Conservation (phyloP, 164 flowering plant genomes). For the Umbellularia californica region DNA sequence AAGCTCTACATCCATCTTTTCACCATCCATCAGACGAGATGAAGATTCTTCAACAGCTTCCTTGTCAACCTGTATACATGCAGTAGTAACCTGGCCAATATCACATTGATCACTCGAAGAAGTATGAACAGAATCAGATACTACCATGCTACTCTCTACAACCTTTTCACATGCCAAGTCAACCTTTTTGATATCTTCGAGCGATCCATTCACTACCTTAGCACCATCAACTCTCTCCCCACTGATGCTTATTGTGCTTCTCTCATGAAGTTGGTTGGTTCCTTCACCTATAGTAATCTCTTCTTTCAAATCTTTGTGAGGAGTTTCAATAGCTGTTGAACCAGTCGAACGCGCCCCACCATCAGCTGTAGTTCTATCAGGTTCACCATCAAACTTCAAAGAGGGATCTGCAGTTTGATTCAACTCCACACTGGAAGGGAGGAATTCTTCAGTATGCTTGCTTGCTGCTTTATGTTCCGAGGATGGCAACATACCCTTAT, state of each 20-base stretch:
- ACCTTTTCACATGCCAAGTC: slow-evolving; percentile 10
- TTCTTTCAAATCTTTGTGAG: slow-evolving; percentile 3
- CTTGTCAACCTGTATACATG: slow-evolving; percentile 12
- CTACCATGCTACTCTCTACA: slow-evolving; percentile 1
- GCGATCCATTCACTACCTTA: not conserved
- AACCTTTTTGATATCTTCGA: slow-evolving; percentile 11
- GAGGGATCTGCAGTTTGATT: slow-evolving; percentile 20
- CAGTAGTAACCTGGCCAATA: slow-evolving; percentile 3
- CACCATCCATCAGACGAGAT: slow-evolving; percentile 7
- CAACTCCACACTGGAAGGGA: slow-evolving; percentile 24
- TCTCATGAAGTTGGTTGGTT: slow-evolving; percentile 5
- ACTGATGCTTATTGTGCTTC: slow-evolving; percentile 4
- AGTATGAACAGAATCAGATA: not conserved
- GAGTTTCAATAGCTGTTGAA: slow-evolving; percentile 2
- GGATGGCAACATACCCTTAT: slow-evolving; percentile 1
- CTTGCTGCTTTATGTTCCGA: slow-evolving; percentile 21
- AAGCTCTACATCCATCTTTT: slow-evolving; percentile 4
- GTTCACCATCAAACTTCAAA: slow-evolving; percentile 21
- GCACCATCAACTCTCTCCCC: slow-evolving; percentile 8
- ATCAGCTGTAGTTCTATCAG: slow-evolving; percentile 10
- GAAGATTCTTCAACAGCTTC: slow-evolving; percentile 23
- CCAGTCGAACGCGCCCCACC: not conserved
- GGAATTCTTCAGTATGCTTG: slow-evolving; percentile 20
- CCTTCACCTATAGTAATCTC: slow-evolving; percentile 17
- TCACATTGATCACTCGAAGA: slow-evolving; percentile 10